A percentile compares a stretch with the other conserved stretches of the same genome.
Conservation (phyloP, 768 basidiomycete species). For the Suillus placidus region DNA sequence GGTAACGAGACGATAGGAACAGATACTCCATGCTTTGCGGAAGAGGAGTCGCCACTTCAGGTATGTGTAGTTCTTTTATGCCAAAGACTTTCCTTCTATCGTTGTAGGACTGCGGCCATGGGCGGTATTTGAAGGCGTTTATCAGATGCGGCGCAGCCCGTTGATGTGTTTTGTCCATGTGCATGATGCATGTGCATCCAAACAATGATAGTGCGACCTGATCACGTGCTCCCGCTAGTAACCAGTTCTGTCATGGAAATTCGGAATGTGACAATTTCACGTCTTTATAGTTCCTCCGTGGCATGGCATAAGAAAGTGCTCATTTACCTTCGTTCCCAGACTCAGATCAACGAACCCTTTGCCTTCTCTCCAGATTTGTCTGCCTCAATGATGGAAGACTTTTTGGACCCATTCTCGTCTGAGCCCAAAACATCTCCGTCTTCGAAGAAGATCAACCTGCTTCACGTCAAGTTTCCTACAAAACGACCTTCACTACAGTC, state of each 20-base stretch:
- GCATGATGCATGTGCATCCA: background rate
- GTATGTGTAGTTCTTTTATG: background rate
- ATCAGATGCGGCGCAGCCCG: background rate
- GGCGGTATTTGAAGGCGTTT: background rate
- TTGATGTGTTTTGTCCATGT: background rate
- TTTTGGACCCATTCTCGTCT: background rate
- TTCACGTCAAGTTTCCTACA: conserved; percentile 42
- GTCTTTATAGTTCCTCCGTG: conserved; percentile 10
- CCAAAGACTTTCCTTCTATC: background rate
- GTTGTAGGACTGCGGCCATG: background rate
- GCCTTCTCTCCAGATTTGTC: conserved; percentile 9
- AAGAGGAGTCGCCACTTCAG: background rate
- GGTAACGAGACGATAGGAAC: background rate
- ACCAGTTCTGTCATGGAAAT: background rate
- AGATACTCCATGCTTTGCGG: background rate
- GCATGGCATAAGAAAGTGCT: conserved; percentile 9
- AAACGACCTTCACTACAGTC: conserved; percentile 58
- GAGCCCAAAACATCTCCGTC: conserved; percentile 6
- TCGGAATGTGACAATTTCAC: conserved; percentile 1
- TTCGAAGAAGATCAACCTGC: conserved; percentile 12
- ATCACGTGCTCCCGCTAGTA: conserved; percentile 16
- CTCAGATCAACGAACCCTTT: conserved; percentile 9
- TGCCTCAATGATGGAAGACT: conserved; percentile 13
- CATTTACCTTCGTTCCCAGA: conserved; percentile 13
- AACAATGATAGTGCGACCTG: background rate